These are phyloP conservation scores for Passiflora organensis DNA, from an alignment of 345 rosid genomes.

Conservation along the genomic window DNA sequence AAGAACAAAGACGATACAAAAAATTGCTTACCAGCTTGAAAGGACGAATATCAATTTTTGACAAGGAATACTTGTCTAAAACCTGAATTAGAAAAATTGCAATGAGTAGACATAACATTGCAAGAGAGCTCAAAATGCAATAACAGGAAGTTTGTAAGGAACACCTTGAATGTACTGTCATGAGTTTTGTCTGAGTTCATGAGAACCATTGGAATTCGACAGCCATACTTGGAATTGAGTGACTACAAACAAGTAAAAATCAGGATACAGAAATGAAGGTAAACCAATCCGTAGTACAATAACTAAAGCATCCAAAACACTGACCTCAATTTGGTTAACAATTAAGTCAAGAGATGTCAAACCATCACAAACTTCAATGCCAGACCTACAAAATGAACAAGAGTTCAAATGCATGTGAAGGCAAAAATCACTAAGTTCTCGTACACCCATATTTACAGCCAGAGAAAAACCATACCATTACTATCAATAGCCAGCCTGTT, in stretches of 20 bases:
- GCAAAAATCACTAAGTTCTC: neutral
- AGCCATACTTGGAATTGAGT: conserved; percentile 47
- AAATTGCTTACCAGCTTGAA: conserved; percentile 31
- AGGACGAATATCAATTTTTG: conserved; percentile 37
- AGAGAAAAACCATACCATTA: neutral
- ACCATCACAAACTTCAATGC: conserved; percentile 39
- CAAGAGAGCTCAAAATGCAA: conserved; percentile 6
- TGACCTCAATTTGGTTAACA: conserved; percentile 48
- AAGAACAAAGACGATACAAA: neutral
- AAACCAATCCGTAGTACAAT: neutral
- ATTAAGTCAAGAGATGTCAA: conserved; percentile 38
- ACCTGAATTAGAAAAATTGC: conserved; percentile 29
- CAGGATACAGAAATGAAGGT: conserved; percentile 3
- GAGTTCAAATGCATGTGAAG: neutral
- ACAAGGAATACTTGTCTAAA: conserved; percentile 38
- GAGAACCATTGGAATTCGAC: conserved; percentile 45
- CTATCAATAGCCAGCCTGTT: neutral
- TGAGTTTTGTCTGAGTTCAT: conserved; percentile 33
- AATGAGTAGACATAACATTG: conserved; percentile 11
- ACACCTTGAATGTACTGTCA: conserved; percentile 38
- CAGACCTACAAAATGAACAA: conserved; percentile 29
- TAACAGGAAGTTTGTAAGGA: conserved; percentile 5
- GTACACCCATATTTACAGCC: neutral
- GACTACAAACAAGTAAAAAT: conserved; percentile 27
- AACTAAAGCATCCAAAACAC: conserved; percentile 1